Conservation (phyloP, 176 grass and related monocot species). For the Rhipidocladum racemiflorum region DNA sequence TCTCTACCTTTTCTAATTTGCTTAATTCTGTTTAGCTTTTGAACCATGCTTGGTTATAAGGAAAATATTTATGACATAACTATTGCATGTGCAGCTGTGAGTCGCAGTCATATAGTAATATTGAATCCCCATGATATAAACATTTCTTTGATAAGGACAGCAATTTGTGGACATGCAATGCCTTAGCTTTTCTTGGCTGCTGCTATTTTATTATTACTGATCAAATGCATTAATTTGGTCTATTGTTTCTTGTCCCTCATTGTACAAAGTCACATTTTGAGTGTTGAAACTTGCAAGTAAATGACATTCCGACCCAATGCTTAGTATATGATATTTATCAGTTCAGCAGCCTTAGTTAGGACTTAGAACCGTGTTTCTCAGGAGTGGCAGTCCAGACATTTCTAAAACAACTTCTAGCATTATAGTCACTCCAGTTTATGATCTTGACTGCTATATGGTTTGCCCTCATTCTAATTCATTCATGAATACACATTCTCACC, state of each 20-base stretch:
- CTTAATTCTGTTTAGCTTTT: conserved; percentile 8
- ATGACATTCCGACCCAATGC: neutral
- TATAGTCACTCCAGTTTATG: neutral
- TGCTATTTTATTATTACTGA: neutral
- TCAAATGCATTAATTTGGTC: neutral
- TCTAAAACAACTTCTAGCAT: neutral
- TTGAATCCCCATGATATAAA: neutral
- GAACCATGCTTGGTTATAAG: neutral
- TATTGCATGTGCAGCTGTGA: neutral
- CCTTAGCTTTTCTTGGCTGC: neutral
- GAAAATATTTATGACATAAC: conserved; percentile 5
- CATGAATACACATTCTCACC: neutral
- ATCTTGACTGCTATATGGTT: neutral
- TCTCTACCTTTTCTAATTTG: conserved; percentile 10
- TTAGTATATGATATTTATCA: neutral
- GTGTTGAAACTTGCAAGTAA: neutral
- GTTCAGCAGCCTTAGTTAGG: neutral
- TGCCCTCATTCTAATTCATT: neutral
- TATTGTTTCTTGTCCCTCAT: neutral
- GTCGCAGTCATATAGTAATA: neutral
- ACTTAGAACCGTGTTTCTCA: neutral
- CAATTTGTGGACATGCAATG: neutral
- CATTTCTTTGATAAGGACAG: neutral
- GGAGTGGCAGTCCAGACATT: neutral
- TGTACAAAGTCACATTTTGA: neutral